Conservation (phyloP, 768 basidiomycete species). For the Psilocybe subaeruginosa region DNA sequence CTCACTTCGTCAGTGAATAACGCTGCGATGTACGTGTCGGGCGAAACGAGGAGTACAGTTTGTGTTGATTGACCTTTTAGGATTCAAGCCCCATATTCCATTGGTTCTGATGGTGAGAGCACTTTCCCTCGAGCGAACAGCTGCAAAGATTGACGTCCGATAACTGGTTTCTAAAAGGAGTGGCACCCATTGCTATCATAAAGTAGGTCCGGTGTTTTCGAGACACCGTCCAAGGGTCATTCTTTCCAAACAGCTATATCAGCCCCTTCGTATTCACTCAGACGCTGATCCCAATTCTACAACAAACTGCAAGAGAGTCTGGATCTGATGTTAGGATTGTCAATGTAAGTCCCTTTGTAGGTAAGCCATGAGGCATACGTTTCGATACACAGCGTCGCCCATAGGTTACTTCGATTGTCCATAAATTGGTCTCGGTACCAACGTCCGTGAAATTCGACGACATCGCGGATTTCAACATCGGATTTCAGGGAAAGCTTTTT, state of each 20-base stretch:
- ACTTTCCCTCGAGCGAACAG: too few relatives aligned
- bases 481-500: constrained; percentile 15
- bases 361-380: too few relatives aligned
- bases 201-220: constrained; percentile 37
- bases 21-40: constrained; percentile 48
- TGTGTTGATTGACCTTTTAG: neutral
- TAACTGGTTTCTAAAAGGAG: neutral
- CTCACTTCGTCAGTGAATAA: constrained; percentile 51
- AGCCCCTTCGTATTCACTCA: constrained; percentile 58
- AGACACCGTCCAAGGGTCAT: too few relatives aligned
- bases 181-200: constrained; percentile 37
- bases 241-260: constrained; percentile 41
- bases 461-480: constrained; percentile 21
- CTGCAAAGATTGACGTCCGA: too few relatives aligned
- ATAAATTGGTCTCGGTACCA: constrained; percentile 19
- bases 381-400: too few relatives aligned
- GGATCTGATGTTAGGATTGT: constrained; percentile 66
- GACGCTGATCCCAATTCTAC: constrained; percentile 54
- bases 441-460: constrained; percentile 20
- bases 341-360: constrained; percentile 39
- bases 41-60: neutral
- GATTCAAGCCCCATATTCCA: constrained; percentile 9
- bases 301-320: constrained; percentile 46
- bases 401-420: constrained; percentile 23
- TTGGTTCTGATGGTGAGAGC: constrained; percentile 9